Conservation (phyloP, 306 rosid species). For the Begonia fuchsioides region DNA sequence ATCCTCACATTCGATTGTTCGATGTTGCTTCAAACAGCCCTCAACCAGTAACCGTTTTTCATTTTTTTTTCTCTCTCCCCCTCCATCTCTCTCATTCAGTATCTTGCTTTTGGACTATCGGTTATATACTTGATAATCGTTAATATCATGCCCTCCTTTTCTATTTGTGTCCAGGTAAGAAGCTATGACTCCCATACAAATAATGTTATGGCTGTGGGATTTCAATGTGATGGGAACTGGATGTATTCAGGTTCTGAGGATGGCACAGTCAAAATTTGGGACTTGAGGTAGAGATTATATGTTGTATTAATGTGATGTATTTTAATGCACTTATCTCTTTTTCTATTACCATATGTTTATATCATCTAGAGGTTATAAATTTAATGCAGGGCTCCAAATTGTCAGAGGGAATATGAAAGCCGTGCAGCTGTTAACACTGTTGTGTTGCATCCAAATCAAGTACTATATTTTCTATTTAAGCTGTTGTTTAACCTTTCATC, state of each 20-base stretch:
- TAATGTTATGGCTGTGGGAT: conserved; percentile 97
- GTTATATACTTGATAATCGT: no score
- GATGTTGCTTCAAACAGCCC: conserved; percentile 87
- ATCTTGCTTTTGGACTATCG: not conserved
- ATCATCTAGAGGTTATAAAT: not conserved
- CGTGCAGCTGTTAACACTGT: conserved; percentile 97
- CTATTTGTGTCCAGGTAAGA: conserved; percentile 48
- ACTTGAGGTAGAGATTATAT: conserved; percentile 51
- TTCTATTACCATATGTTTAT: no score
- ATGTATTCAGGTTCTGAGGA: conserved; percentile 99
- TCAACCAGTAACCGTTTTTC: conserved; percentile 56
- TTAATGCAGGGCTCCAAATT: conserved; percentile 78
- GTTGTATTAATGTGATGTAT: no score
- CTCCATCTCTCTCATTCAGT: conserved; percentile 7
- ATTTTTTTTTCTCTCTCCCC: not conserved
- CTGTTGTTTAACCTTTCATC: conserved; percentile 2
- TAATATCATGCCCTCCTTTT: not conserved
- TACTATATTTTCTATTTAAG: conserved; percentile 8
- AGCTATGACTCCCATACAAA: conserved; percentile 92
- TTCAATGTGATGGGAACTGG: conserved; percentile 99
- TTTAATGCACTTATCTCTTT: no score
- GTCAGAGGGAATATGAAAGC: conserved; percentile 98
- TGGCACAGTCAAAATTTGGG: conserved; percentile 99
- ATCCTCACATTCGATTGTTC: conserved; percentile 89
- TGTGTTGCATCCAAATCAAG: conserved; percentile 98